Conservation (phyloP, 2,329 filamentous ascomycete species). For the Pseudocercospora vitis region DNA sequence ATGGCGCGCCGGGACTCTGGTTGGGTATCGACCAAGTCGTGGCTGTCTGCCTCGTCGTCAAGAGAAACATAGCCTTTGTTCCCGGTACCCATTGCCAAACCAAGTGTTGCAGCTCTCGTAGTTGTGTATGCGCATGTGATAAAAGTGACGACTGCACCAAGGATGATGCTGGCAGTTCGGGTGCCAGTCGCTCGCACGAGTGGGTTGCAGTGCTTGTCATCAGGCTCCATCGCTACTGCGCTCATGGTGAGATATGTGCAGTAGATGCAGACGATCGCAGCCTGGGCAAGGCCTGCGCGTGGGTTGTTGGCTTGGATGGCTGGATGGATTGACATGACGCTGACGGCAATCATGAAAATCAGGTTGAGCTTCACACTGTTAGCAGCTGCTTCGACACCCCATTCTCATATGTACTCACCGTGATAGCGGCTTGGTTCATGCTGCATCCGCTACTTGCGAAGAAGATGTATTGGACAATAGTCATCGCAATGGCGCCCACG, state of each 20-base stretch:
- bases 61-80: constrained; percentile 65
- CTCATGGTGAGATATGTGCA: constrained; percentile 99
- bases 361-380: constrained; percentile 65
- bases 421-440: constrained; percentile 97
- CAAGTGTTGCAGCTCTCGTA: constrained; percentile 90
- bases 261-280: constrained; percentile 95
- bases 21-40: constrained; percentile 84
- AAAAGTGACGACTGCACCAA: constrained; percentile 95
- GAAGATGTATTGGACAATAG: constrained; percentile 94
- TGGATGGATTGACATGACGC: constrained; percentile 84
- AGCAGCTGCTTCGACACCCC: background rate
- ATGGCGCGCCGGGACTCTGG: constrained; percentile 80
- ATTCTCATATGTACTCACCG: constrained; percentile 47
- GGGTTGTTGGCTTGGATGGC: constrained; percentile 87
- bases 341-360: constrained; percentile 76
- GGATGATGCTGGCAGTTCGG: constrained; percentile 82
- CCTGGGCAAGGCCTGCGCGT: constrained; percentile 92
- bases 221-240: constrained; percentile 96
- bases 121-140: constrained; percentile 97
- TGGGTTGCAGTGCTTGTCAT: constrained; percentile 92
- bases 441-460: constrained; percentile 79
- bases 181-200: constrained; percentile 82
- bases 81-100: constrained; percentile 68
- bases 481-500: constrained; percentile 85
- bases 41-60: constrained; percentile 69